These are phyloP conservation scores for Amoeboaphelidium protococcarum DNA, from an alignment of 371 early-diverging fungal genomes.

Conservation along the genomic window DNA sequence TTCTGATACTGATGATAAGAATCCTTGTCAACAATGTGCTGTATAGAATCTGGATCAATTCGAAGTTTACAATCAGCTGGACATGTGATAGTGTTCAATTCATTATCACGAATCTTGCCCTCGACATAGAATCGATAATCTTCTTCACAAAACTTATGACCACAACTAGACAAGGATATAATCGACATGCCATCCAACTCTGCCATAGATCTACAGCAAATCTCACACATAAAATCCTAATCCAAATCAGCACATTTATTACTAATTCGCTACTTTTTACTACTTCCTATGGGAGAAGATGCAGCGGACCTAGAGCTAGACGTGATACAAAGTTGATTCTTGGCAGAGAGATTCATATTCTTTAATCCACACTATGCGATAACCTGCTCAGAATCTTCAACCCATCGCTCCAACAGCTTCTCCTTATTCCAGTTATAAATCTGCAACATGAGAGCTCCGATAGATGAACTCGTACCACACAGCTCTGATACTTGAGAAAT, in stretches of 20 bases:
- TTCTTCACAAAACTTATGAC: constrained; percentile 52
- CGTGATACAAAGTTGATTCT: background rate
- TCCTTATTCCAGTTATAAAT: constrained; percentile 81
- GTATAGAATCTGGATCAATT: background rate
- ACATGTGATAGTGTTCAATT: constrained; percentile 37
- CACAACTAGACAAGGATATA: constrained; percentile 43
- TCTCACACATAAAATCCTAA: constrained; percentile 43
- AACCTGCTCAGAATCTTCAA: constrained; percentile 43
- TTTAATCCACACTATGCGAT: constrained; percentile 39
- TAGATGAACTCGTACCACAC: constrained; percentile 26
- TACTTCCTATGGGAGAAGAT: constrained; percentile 10
- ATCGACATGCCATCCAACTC: constrained; percentile 18
- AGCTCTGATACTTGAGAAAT: constrained; percentile 26
- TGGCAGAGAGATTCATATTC: constrained; percentile 5
- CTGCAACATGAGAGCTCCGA: constrained; percentile 38
- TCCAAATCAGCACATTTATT: constrained; percentile 1
- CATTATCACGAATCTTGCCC: constrained; percentile 63
- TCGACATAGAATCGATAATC: constrained; percentile 60
- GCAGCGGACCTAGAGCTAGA: background rate
- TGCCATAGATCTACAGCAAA: constrained; percentile 38
- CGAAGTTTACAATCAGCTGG: constrained; percentile 20
- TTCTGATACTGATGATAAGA: constrained; percentile 20
- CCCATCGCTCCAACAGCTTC: constrained; percentile 53
- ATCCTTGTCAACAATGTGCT: background rate
- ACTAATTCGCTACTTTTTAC: constrained; percentile 7